Conservation (phyloP, 202 grass and related monocot species). For the Elaeis oleifera region DNA sequence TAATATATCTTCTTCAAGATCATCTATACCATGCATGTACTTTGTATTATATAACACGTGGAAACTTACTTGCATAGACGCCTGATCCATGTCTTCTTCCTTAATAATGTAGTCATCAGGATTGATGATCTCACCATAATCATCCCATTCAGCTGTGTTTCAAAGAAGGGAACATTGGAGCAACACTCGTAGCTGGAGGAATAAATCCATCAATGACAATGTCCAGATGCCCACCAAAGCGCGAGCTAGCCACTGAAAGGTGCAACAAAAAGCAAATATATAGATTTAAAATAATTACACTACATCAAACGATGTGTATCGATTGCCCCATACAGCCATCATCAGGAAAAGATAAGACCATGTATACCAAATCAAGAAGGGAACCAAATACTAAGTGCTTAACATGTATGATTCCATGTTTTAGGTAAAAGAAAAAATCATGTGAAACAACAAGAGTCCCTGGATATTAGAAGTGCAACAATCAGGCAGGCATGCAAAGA, state of each 20-base stretch:
- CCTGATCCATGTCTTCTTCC: conserved; percentile 72
- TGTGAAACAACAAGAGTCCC: no score
- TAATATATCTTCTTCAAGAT: neutral
- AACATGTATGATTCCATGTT: no score
- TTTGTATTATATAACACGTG: conserved; percentile 11
- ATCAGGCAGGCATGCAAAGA: no score
- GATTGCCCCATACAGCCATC: conserved; percentile 5
- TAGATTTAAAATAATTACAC: neutral
- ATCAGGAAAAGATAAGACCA: no score
- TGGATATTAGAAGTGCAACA: no score
- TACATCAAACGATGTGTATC: neutral
- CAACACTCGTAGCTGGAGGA: conserved; percentile 55
- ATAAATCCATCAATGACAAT: conserved; percentile 98
- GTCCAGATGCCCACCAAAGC: conserved; percentile 45
- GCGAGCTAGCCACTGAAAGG: conserved; percentile 36
- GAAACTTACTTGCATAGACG: conserved; percentile 70
- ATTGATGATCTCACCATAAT: conserved; percentile 96
- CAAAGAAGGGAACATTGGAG: conserved; percentile 95
- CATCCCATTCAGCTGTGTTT: conserved; percentile 92
- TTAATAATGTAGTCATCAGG: conserved; percentile 94
- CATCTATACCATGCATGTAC: conserved; percentile 2
- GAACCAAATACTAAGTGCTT: no score
- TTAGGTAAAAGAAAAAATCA: no score
- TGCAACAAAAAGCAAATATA: conserved; percentile 8
- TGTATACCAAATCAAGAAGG: no score